Base-by-base conservation (phyloP, 768 basidiomycete species). In the Amanita polypyramis region DNA sequence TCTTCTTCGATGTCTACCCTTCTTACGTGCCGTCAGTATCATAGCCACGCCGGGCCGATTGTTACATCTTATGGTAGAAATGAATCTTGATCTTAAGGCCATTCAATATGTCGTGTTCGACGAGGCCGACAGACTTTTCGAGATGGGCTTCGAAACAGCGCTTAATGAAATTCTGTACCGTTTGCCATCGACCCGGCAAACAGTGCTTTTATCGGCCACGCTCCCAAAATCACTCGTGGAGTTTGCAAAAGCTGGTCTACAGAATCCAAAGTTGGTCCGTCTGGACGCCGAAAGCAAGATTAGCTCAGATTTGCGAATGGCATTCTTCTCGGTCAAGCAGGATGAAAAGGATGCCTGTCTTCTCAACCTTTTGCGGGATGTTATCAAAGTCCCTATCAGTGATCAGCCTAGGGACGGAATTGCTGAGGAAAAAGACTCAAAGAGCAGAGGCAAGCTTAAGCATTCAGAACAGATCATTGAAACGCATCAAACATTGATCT, bases 41-140 rank as follows among this genome's bases (percentile, higher is more conserved):
- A 95, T 99, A 55, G 95, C 96, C 19, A 99, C 96, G 9, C 96
- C 96, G 14, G 96, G 96, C 51, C 92, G 96, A 54, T 72, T 99
- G 29, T 78, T 99, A n/a, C 96, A 99, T 67, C 75, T 99, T 19
- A 75, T 88, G 44, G 88, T 98, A 43, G 96, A 99, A 68, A 98
- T 98, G 95, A 87, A 86, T 52, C 69, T 96, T 42, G 91, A 95
- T 60, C 71, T 99, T 21, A 80, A 85, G 43, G 82, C 86, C 0
- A 72, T 94, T 4, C 82, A 94, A 65, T 91, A 88, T 51, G 80
- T 93, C 52, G 88, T 98, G 19, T 97, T 97, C 57, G 96, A 99
- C 60, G 96, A 99, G 66, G 96, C 96, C 0, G 96, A 99, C 64
- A 85, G 96, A 29, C 78, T 99, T 9, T 99, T 99, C 64, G 96